These are phyloP conservation scores for Eimeria falciformis DNA, from an alignment of 169 alveolate genomes.

Conservation along the genomic window DNA sequence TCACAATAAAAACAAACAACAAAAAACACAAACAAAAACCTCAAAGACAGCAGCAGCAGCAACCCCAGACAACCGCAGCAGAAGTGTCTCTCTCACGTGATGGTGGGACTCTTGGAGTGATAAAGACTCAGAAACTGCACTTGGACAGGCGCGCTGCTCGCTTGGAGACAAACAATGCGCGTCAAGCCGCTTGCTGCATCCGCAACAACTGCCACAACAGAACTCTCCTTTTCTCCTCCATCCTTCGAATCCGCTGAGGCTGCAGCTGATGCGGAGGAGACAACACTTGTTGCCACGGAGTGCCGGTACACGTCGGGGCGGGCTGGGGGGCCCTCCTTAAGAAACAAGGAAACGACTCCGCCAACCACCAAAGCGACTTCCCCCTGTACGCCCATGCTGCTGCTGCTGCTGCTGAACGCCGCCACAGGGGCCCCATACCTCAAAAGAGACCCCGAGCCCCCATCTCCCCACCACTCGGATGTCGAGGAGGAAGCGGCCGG, in stretches of 20 bases:
- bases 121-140: neutral
- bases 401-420: constrained; percentile 54
- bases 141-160: neutral
- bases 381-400: constrained; percentile 1
- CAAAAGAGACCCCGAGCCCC: neutral
- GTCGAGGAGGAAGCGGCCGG: neutral
- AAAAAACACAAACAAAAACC: neutral
- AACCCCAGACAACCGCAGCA: neutral
- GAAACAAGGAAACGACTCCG: neutral
- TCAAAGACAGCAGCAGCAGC: constrained; percentile 29
- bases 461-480: too few species aligned
- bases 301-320: constrained; percentile 10
- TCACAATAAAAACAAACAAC: neutral
- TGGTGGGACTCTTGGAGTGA: neutral
- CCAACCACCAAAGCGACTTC: constrained; percentile 12
- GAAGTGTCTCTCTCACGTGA: constrained; percentile 30
- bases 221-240: neutral
- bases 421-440: constrained; percentile 52
- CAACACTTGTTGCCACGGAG: neutral
- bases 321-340: constrained; percentile 52
- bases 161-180: constrained; percentile 31
- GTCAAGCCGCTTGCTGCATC: neutral
- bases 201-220: constrained; percentile 1
- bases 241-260: constrained; percentile 21
- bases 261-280: neutral